A percentile compares a stretch with the other conserved stretches of the same genome.
Evolutionary conservation across 768 basidiomycete genomes (phyloP).

Genomic region (Amanita rimosa): DNA sequence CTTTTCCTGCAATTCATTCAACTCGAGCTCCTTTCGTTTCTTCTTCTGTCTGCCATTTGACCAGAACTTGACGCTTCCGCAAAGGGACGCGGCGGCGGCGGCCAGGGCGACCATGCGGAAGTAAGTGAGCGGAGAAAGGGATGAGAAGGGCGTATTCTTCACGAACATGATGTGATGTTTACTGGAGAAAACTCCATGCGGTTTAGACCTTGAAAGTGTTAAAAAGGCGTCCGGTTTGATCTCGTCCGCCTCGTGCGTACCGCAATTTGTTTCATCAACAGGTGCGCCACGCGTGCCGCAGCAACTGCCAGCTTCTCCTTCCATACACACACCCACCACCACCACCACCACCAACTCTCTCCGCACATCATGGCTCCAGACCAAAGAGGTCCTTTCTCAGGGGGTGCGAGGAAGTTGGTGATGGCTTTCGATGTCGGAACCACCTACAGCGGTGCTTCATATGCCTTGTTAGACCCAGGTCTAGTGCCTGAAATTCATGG

Average conservation of each 20-base stretch:
- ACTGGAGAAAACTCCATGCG: constrained; percentile 15
- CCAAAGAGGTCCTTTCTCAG: neutral
- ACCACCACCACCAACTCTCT: neutral
- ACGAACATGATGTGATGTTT: constrained; percentile 6
- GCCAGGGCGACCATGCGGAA: constrained; percentile 6
- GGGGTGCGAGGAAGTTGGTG: constrained; percentile 1
- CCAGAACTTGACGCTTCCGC: neutral
- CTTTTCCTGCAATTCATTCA: constrained; percentile 2
- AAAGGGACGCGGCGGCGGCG: neutral
- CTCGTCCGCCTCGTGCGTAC: neutral
- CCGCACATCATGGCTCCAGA: neutral
- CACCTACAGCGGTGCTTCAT: constrained; percentile 4
- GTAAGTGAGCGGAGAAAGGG: constrained; percentile 8
- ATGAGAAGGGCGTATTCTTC: constrained; percentile 7
- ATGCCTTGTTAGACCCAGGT: constrained; percentile 12
- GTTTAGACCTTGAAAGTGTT: constrained; percentile 23
- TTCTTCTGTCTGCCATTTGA: neutral
- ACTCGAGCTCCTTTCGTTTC: constrained; percentile 1
- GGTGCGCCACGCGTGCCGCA: neutral
- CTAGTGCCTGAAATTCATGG: constrained; percentile 13
- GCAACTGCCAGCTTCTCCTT: neutral
- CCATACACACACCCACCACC: neutral
- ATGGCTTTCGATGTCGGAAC: constrained; percentile 5
- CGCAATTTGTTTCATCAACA: neutral
- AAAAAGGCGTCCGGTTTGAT: constrained; percentile 8